These are phyloP conservation scores for Chrysoporthe puriensis DNA, from an alignment of 2,329 filamentous ascomycete genomes.

Conservation along the genomic window DNA sequence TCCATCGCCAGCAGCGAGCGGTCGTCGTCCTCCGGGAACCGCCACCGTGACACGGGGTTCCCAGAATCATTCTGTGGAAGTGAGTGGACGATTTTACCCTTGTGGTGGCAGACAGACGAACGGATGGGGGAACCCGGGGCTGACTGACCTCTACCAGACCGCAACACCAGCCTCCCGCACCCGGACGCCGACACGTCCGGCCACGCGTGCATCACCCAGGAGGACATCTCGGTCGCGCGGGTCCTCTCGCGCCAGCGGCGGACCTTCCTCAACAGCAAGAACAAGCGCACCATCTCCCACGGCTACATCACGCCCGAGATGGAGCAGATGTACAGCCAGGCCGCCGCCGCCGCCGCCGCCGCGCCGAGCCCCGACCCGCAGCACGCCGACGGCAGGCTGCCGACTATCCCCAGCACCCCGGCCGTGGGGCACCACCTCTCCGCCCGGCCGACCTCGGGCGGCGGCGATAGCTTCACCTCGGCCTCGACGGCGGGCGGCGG, in stretches of 20 bases:
- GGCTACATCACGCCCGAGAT: constrained; percentile 47
- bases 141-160: constrained; percentile 37
- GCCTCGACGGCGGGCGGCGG: constrained; percentile 28
- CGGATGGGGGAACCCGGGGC: too few species aligned
- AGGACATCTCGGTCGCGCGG: constrained; percentile 52
- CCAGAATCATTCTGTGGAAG: constrained; percentile 54
- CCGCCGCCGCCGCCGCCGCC: constrained; percentile 32
- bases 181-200: constrained; percentile 63
- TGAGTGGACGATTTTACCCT: constrained; percentile 36
- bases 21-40: constrained; percentile 29
- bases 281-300: constrained; percentile 51
- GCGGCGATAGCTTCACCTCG: constrained; percentile 43
- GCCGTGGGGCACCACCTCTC: constrained; percentile 28
- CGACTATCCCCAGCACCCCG: constrained; percentile 26
- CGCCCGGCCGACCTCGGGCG: constrained; percentile 38
- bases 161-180: constrained; percentile 65
- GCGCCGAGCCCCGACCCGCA: constrained; percentile 9
- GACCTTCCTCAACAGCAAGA: constrained; percentile 50
- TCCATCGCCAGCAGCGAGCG: constrained; percentile 26
- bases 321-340: constrained; percentile 40
- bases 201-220: constrained; percentile 59
- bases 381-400: constrained; percentile 23
- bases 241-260: constrained; percentile 49
- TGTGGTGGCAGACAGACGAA: neutral
- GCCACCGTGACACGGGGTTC: constrained; percentile 52